Base-by-base conservation (phyloP, 306 rosid genomes). In the Acacia melanoxylon region DNA sequence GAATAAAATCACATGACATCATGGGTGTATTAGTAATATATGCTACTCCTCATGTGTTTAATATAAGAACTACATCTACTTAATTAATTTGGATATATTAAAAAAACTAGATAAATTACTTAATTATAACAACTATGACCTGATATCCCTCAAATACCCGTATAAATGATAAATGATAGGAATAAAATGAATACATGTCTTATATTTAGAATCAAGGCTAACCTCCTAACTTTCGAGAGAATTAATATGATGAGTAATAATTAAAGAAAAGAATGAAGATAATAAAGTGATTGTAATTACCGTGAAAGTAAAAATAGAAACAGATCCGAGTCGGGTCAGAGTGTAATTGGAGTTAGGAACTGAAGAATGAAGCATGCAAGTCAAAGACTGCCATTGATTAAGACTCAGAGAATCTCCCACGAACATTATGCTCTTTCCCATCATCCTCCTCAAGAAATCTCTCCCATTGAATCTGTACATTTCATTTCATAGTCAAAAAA, bases 341-440 rank as follows among this genome's bases (percentile, higher is more conserved):
- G 82, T 87, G 76, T 90, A 93, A 41, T 41, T 72, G 22, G 99
- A 75, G 54, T 49, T 49, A 35, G 99, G 98, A 14, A 91, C 80
- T 1, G 90, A 71, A 0, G 90, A 84, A 72, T 93, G 94, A 78
- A 95, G 98, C 91, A 91, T 58, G 80, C 99, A 95, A 11, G 96
- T 89, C 72, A 95, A 76, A 1, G 99, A 95, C 63, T 92, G 94
- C 99, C 99, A 95, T 80, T 95, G 99, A 58, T 95, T 93, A 58
- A 81, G 62, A 86, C 99, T 95, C 22, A 95, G 79, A 2, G 99
- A 93, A 71, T 95, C 99, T 80, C 99, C 99, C 0, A 95, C 96
- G 24, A 95, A 95, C 95, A 95, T 93, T 27, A 95, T 89, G 77
- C 94, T 91, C 74, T 92, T 93, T 31, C 96, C 97, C 73, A 89